These are phyloP conservation scores for Paecilomyces sp. DNA, from an alignment of 2,329 filamentous ascomycete species.

Conservation along the genomic window DNA sequence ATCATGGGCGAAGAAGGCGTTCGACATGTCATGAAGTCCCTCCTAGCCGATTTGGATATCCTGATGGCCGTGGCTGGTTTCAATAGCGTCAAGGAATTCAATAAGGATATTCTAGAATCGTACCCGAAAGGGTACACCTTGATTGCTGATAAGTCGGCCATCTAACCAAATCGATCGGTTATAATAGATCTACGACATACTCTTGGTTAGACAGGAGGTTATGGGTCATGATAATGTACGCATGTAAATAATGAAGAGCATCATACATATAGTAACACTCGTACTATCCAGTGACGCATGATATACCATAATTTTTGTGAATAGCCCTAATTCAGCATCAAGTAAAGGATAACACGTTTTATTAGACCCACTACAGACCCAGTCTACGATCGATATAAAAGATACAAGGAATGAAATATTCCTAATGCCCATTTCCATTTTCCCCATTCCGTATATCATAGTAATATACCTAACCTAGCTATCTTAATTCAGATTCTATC, in stretches of 20 bases:
- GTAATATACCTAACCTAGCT: not conserved
- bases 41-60: slow-evolving; percentile 57
- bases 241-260: too few species aligned
- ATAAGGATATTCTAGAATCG: slow-evolving; percentile 30
- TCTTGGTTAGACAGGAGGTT: too few species aligned
- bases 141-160: not conserved
- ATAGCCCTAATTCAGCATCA: too few species aligned
- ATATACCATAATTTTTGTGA: too few species aligned
- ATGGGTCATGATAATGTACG: too few species aligned
- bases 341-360: too few species aligned
- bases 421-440: not conserved
- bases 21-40: slow-evolving; percentile 53
- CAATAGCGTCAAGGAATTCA: slow-evolving; percentile 46
- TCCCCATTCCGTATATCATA: not conserved
- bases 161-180: not conserved
- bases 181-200: not conserved
- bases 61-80: slow-evolving; percentile 54
- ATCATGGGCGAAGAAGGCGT: slow-evolving; percentile 57
- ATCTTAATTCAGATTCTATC: not conserved
- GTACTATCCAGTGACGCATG: too few species aligned
- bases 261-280: too few species aligned
- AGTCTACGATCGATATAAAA: not conserved
- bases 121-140: slow-evolving; percentile 1
- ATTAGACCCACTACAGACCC: too few species aligned
- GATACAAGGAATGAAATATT: not conserved